Percentiles rank a stretch among this genome's conserved stretches.
Conservation (phyloP, 2,329 filamentous ascomycete species). For the Geosmithia putterillii region DNA sequence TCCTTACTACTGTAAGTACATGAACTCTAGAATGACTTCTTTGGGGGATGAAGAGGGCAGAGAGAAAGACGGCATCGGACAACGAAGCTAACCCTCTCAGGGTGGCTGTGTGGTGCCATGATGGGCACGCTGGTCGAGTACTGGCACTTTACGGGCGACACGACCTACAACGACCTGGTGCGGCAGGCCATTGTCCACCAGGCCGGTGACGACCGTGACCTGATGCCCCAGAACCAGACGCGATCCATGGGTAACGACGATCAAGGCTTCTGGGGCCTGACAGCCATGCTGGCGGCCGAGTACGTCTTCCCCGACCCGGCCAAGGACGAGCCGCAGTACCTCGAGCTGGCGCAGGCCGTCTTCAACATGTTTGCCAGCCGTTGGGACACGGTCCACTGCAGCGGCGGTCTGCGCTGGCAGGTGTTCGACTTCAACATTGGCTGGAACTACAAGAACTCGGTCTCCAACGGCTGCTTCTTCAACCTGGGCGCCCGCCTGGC, state of each 20-base stretch:
- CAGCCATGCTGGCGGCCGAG: constrained; percentile 68
- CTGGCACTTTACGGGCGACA: constrained; percentile 57
- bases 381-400: constrained; percentile 55
- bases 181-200: constrained; percentile 49
- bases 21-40: not conserved
- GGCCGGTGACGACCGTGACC: constrained; percentile 44
- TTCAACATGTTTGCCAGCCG: constrained; percentile 66
- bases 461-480: constrained; percentile 59
- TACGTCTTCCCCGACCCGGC: constrained; percentile 61
- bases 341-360: constrained; percentile 65
- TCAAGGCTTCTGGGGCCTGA: constrained; percentile 77
- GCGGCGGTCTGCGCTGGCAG: constrained; percentile 75
- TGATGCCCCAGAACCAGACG: constrained; percentile 56
- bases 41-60: not conserved
- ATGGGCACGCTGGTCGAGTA: constrained; percentile 63
- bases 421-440: constrained; percentile 69
- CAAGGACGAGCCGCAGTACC: constrained; percentile 51
- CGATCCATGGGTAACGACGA: constrained; percentile 57
- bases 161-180: constrained; percentile 48
- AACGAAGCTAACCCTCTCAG: constrained; percentile 9
- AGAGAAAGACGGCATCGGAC: not conserved
- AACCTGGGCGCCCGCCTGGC: constrained; percentile 60
- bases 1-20: constrained; percentile 50
- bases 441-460: constrained; percentile 55
- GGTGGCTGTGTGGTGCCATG: constrained; percentile 65